Evolutionary conservation across 495 filamentous ascomycete genomes (phyloP).

Genomic region (Copromyces sp.): DNA sequence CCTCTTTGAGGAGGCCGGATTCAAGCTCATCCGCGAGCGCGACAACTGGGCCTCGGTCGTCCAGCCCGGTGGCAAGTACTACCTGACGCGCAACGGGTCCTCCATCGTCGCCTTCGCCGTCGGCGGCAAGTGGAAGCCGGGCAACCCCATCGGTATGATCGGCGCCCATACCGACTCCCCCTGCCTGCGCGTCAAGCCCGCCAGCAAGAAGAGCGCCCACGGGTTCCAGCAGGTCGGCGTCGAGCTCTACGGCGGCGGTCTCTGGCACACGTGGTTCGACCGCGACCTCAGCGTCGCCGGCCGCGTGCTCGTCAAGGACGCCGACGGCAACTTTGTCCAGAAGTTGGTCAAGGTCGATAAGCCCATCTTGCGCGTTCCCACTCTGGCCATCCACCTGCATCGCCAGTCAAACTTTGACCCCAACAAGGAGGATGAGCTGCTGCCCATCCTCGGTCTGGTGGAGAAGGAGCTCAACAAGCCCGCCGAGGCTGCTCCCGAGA

Average conservation of each 20-base stretch:
- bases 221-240: conserved; percentile 95
- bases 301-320: conserved; percentile 68
- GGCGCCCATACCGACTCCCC: conserved; percentile 96
- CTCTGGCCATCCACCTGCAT: conserved; percentile 87
- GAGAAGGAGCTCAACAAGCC: conserved; percentile 74
- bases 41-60: conserved; percentile 77
- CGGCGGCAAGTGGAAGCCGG: conserved; percentile 84
- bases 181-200: conserved; percentile 81
- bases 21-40: conserved; percentile 80
- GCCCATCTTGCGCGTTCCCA: conserved; percentile 85
- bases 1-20: conserved; percentile 70
- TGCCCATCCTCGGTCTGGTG: conserved; percentile 83
- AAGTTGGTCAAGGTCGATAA: conserved; percentile 84
- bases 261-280: conserved; percentile 86
- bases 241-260: conserved; percentile 89
- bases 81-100: conserved; percentile 86
- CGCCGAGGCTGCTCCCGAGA: conserved; percentile 24
- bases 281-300: conserved; percentile 88
- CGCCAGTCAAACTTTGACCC: conserved; percentile 75
- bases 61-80: conserved; percentile 87
- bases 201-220: conserved; percentile 71
- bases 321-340: conserved; percentile 64
- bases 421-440: conserved; percentile 93
- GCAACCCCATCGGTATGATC: conserved; percentile 89
- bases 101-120: conserved; percentile 93